Percentiles rank a stretch among this genome's conserved stretches.
These are phyloP conservation scores for Talaromyces sp. DNA, from an alignment of 2,329 filamentous ascomycete genomes.

Conservation along the genomic window DNA sequence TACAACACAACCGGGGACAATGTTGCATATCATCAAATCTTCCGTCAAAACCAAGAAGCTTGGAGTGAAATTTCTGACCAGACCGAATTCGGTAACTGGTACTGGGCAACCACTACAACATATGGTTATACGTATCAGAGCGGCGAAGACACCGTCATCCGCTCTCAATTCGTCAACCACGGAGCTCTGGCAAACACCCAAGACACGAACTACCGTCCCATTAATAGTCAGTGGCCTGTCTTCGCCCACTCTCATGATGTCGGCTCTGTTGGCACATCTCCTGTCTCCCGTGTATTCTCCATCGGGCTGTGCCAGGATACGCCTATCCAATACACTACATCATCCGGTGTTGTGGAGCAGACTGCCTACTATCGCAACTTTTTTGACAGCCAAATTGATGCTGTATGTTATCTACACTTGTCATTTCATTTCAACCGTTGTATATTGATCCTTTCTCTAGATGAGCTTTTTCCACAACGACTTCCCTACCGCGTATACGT, in stretches of 20 bases:
- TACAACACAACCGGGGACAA: constrained; percentile 45
- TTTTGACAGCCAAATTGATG: constrained; percentile 38
- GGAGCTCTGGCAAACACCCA: constrained; percentile 43
- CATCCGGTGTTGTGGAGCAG: constrained; percentile 32
- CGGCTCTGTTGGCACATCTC: constrained; percentile 36
- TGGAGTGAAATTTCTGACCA: constrained; percentile 47
- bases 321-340: constrained; percentile 47
- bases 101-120: constrained; percentile 45
- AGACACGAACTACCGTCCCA: constrained; percentile 47
- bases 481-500: constrained; percentile 30
- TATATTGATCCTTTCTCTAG: neutral
- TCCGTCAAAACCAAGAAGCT: constrained; percentile 42
- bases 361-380: constrained; percentile 48
- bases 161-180: constrained; percentile 40
- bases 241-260: constrained; percentile 51
- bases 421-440: too few relatives aligned
- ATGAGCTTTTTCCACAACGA: constrained; percentile 47
- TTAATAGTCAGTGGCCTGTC: constrained; percentile 47
- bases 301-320: constrained; percentile 47
- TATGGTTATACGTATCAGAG: constrained; percentile 43
- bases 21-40: constrained; percentile 58
- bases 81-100: constrained; percentile 51
- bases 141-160: constrained; percentile 44
- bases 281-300: constrained; percentile 37
- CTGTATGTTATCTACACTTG: too few relatives aligned